These are phyloP conservation scores for Selaginella moellendorffii DNA, from an alignment of 75 land plant genomes.

Conservation along the genomic window DNA sequence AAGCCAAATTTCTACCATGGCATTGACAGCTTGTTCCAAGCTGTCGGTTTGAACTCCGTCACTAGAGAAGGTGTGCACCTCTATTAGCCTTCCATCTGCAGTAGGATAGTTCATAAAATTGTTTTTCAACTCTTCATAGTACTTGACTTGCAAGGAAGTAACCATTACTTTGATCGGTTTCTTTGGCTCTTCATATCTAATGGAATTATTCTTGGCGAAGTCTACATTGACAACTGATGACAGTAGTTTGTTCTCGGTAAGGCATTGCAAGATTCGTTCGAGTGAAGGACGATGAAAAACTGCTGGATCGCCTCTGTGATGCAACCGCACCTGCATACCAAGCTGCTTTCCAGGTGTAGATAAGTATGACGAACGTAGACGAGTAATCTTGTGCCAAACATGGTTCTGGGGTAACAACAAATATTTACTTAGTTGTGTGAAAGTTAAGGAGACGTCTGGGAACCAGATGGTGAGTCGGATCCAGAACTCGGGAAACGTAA, in stretches of 20 bases:
- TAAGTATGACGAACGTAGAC: slow-evolving; percentile 10
- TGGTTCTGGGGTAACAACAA: slow-evolving; percentile 16
- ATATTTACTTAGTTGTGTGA: slow-evolving; percentile 7
- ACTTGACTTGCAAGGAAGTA: slow-evolving; percentile 11
- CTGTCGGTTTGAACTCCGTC: slow-evolving; percentile 12
- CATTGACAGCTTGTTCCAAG: slow-evolving; percentile 12
- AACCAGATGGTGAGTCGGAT: slow-evolving; percentile 3
- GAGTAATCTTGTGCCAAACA: slow-evolving; percentile 11
- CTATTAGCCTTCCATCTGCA: neutral
- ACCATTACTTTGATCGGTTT: slow-evolving; percentile 3
- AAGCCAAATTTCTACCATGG: slow-evolving; percentile 37
- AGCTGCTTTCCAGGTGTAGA: neutral
- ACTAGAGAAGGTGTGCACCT: neutral
- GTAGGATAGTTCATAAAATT: neutral
- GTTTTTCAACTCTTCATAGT: neutral
- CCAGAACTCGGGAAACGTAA: slow-evolving; percentile 8
- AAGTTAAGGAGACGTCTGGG: slow-evolving; percentile 9
- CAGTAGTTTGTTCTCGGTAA: slow-evolving; percentile 6
- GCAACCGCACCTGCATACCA: slow-evolving; percentile 16
- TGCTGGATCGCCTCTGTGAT: slow-evolving; percentile 2
- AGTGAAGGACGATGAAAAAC: slow-evolving; percentile 3
- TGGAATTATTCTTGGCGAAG: too few relatives aligned
- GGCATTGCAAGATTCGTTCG: slow-evolving; percentile 14
- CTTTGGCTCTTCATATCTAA: too few relatives aligned
- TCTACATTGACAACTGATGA: too few relatives aligned